A percentile compares a stretch with the other conserved stretches of the same genome.
Conservation (phyloP, 805 yeast genomes). For the Scheffersomyces amazonensis region DNA sequence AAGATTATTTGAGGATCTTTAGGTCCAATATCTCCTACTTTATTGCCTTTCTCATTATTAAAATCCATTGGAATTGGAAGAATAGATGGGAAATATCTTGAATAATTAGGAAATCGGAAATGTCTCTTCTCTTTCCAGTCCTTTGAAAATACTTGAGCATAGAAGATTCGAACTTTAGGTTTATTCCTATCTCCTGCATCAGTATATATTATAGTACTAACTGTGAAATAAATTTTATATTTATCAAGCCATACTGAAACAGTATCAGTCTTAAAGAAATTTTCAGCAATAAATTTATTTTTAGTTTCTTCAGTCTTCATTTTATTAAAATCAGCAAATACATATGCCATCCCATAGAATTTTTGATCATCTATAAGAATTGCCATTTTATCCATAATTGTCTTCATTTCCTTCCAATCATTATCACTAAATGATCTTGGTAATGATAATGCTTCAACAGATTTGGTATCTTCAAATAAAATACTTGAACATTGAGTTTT, state of each 20-base stretch:
- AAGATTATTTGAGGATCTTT: constrained; percentile 17
- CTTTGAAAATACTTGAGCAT: constrained; percentile 16
- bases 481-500: too few relatives aligned
- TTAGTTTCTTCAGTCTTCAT: neutral
- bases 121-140: constrained; percentile 17
- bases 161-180: constrained; percentile 22
- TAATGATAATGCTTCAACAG: too few relatives aligned
- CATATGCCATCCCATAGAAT: too few relatives aligned
- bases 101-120: constrained; percentile 6
- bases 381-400: too few relatives aligned
- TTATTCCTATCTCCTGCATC: constrained; percentile 15
- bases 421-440: too few relatives aligned
- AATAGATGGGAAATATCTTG: constrained; percentile 8
- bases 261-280: neutral
- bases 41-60: neutral
- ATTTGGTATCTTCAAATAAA: too few relatives aligned
- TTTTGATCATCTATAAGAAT: too few relatives aligned
- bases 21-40: constrained; percentile 9
- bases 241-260: constrained; percentile 26
- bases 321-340: too few relatives aligned
- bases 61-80: constrained; percentile 8
- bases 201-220: constrained; percentile 23
- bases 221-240: constrained; percentile 25
- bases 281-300: neutral
- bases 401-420: too few relatives aligned